Conservation (phyloP, 306 rosid species). For the Trifolium subterraneum region DNA sequence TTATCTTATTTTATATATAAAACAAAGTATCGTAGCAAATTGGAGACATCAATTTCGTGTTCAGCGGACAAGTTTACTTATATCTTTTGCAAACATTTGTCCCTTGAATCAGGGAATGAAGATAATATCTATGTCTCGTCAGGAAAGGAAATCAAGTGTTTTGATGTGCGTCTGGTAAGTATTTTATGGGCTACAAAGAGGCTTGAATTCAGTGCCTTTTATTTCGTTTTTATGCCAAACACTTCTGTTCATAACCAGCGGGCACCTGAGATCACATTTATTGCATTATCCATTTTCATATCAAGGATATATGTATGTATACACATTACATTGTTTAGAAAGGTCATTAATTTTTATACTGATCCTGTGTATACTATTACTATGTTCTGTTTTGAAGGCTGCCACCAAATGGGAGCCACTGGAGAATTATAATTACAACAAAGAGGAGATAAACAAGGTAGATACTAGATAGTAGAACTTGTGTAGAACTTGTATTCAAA, state of each 20-base stretch:
- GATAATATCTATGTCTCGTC: constrained; percentile 71
- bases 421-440: constrained; percentile 74
- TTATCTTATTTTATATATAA: neutral
- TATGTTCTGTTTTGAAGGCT: constrained; percentile 60
- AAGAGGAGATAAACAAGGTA: constrained; percentile 98
- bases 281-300: constrained; percentile 16
- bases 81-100: constrained; percentile 30
- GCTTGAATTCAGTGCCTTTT: constrained; percentile 33
- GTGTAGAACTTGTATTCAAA: constrained; percentile 35
- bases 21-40: neutral
- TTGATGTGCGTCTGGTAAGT: constrained; percentile 85
- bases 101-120: constrained; percentile 78
- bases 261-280: neutral
- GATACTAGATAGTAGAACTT: constrained; percentile 17
- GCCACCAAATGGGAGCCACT: constrained; percentile 60
- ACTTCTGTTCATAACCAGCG: constrained; percentile 6
- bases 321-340: constrained; percentile 15
- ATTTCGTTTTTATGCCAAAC: neutral
- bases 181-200: constrained; percentile 31
- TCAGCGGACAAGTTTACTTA: constrained; percentile 16
- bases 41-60: constrained; percentile 16
- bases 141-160: constrained; percentile 84
- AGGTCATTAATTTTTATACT: constrained; percentile 30
- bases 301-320: constrained; percentile 20
- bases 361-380: constrained; percentile 37